Base-by-base conservation (phyloP, 495 filamentous ascomycete genomes). In the Daldinia caldariorum region DNA sequence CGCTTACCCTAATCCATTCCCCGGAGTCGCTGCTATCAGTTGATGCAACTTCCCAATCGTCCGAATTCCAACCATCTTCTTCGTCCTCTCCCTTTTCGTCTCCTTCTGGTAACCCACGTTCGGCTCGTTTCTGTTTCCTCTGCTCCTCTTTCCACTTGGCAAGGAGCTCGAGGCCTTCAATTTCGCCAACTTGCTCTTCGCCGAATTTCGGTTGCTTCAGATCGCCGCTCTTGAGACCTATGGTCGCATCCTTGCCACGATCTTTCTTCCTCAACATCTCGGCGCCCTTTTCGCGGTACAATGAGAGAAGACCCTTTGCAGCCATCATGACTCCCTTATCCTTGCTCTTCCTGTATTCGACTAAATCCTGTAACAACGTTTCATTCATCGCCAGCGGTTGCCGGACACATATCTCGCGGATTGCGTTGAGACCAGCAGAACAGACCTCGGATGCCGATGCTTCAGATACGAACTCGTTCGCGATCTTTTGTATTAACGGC, bases 311-410 rank as follows among this genome's bases (percentile, higher is more conserved):
- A 61, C 94, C 94, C 74, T 94, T 92, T 12, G 94, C 93, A 14
- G 94, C 96, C 94, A 99, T 98, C 85, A 96, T 91, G 12, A 96
- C 92, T 65, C 94, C 94, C 80, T 98, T 98, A 75, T 99, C 96
- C 74, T 98, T 98, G 76, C 92, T 95, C 81, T 94, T 97, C 63
- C 93, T 87, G 79, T 99, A 99, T 87, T 94, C 89, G 13, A 97
- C 93, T 37, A 99, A 80, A 82, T 99, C 95, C 78, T 98, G 95
- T n/a, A 99, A 83, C 12, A 98, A 83, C 0, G 94, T 97, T 66
- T 97, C 91, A 68, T 91, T 93, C 91, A 99, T 98, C 16, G 94
- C 95, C 20, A 98, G 82, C 20, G 96, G 95, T 74, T 98, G 94
- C 58, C 95, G 85, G 2, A 88, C 89, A 76, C 95, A 97, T 12